Evolutionary conservation across 2,329 filamentous ascomycete species (phyloP).

Genomic region (Geosmithia flava): DNA sequence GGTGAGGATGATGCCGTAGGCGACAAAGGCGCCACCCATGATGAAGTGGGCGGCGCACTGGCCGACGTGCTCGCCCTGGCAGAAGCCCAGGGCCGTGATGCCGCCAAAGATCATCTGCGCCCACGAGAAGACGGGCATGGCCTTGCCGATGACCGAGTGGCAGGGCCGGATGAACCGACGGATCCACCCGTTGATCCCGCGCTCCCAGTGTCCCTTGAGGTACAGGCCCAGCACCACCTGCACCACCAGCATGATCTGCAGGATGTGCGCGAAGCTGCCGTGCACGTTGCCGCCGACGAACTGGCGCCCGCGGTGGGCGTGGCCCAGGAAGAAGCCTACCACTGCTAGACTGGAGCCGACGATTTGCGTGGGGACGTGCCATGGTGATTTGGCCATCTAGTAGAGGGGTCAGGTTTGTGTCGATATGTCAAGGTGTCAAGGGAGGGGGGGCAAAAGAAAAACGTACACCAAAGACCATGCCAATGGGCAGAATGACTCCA

Average conservation of each 20-base stretch:
- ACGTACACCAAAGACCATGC: slow-evolving; percentile 87
- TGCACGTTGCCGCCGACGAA: slow-evolving; percentile 70
- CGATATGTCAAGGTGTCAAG: slow-evolving; percentile 1
- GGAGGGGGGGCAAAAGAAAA: not conserved
- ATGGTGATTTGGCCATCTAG: slow-evolving; percentile 78
- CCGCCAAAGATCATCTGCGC: slow-evolving; percentile 92
- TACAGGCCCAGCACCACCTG: slow-evolving; percentile 79
- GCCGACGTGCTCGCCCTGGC: slow-evolving; percentile 77
- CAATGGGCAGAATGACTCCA: slow-evolving; percentile 82
- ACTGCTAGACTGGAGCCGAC: slow-evolving; percentile 64
- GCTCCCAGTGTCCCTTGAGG: slow-evolving; percentile 78
- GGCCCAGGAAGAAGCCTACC: slow-evolving; percentile 81
- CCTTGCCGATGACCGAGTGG: slow-evolving; percentile 76
- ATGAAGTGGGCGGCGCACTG: slow-evolving; percentile 97
- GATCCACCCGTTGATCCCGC: slow-evolving; percentile 69
- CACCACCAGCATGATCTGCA: slow-evolving; percentile 66
- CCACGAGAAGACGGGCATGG: slow-evolving; percentile 80
- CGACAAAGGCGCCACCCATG: slow-evolving; percentile 96
- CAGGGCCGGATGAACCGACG: slow-evolving; percentile 57
- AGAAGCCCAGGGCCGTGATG: slow-evolving; percentile 86
- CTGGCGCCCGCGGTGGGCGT: slow-evolving; percentile 78
- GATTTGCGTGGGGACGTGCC: slow-evolving; percentile 85
- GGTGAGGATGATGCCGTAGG: slow-evolving; percentile 78
- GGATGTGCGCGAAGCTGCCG: slow-evolving; percentile 61
- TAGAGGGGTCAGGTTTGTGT: not conserved